These are phyloP conservation scores for Aegilops tauschii DNA, from an alignment of 176 grass and related monocot genomes.

Conservation along the genomic window DNA sequence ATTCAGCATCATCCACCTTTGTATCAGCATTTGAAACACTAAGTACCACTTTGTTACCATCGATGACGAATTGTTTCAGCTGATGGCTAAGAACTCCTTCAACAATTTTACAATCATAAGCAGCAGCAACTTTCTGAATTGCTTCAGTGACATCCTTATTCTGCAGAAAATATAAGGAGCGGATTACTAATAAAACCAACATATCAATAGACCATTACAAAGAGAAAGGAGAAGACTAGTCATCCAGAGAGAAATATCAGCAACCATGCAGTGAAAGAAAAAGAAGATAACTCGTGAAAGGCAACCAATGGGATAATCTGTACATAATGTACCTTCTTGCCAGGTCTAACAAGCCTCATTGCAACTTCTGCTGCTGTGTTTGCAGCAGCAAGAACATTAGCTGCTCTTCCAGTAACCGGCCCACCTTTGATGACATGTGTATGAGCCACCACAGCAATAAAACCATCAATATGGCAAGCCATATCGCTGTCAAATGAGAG, in stretches of 20 bases:
- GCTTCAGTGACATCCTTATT: conserved; percentile 98
- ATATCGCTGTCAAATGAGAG: conserved; percentile 66
- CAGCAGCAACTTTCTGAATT: conserved; percentile 94
- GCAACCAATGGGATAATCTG: neutral
- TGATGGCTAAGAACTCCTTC: conserved; percentile 99
- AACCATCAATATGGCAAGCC: conserved; percentile 99
- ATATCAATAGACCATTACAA: neutral
- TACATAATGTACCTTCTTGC: conserved; percentile 68
- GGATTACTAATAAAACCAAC: neutral
- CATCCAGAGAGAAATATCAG: neutral
- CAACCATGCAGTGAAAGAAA: neutral
- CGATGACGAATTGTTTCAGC: conserved; percentile 97
- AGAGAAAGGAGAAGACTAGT: neutral
- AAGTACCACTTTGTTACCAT: conserved; percentile 92
- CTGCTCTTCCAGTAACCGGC: conserved; percentile 69
- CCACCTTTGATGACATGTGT: conserved; percentile 77
- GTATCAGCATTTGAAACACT: conserved; percentile 87
- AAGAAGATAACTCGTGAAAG: neutral
- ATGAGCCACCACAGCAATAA: conserved; percentile 98
- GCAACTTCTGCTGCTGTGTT: conserved; percentile 97
- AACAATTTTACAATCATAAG: conserved; percentile 97
- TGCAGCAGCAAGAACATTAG: conserved; percentile 88
- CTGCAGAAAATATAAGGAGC: conserved; percentile 27
- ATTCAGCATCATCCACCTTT: conserved; percentile 96
- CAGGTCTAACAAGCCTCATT: conserved; percentile 87